Percentiles rank a stretch among this genome's conserved stretches.
phyloP scores from a whole-genome alignment of 148 eudicot genomes.

The Euryodendron excelsum region DNA sequence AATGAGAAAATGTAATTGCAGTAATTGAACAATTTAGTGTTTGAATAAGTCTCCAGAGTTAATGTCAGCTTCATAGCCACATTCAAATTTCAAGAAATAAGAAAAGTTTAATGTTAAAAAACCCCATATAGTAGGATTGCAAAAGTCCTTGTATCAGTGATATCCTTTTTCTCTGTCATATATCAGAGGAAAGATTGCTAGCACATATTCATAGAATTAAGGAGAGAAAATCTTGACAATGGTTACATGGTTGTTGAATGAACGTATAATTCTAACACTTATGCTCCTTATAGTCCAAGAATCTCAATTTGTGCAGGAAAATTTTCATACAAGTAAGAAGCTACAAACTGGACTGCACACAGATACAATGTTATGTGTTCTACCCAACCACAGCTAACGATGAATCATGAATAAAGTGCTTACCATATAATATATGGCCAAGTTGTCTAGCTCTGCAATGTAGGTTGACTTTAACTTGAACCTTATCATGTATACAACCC shows the following conservation, averaged over 20 bases:
- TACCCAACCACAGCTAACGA: background rate
- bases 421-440: conserved; percentile 74
- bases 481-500: conserved; percentile 91
- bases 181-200: background rate
- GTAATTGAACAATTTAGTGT: background rate
- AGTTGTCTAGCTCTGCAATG: conserved; percentile 56
- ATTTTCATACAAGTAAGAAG: background rate
- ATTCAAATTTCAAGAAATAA: background rate
- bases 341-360: background rate
- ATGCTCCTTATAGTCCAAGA: no score
- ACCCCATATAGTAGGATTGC: background rate
- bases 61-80: background rate
- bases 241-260: background rate
- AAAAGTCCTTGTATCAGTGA: background rate
- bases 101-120: background rate
- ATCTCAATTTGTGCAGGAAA: no score
- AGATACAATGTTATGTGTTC: background rate
- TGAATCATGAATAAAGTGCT: conserved; percentile 4
- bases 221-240: background rate
- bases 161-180: background rate
- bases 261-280: no score
- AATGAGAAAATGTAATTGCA: background rate
- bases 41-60: background rate
- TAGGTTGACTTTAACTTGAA: conserved; percentile 68
- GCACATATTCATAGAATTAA: background rate